Evolutionary conservation across 2,329 filamentous ascomycete species (phyloP).

Genomic region (Ophiostoma sp.): DNA sequence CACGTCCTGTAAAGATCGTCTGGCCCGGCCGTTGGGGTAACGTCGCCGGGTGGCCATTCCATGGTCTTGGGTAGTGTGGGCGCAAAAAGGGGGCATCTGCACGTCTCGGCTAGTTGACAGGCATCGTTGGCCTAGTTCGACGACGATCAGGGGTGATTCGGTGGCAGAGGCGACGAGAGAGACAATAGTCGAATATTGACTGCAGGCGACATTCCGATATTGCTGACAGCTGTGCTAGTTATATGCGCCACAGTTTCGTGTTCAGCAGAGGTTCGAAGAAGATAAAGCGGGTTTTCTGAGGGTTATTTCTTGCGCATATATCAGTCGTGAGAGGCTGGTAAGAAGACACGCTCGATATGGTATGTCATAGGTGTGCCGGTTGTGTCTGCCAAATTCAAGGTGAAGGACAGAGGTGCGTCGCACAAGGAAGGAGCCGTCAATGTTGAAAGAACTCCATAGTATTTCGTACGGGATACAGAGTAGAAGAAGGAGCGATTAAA

Average conservation of each 20-base stretch:
- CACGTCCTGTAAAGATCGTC: neutral
- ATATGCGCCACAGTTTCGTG: neutral
- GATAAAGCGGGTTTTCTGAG: neutral
- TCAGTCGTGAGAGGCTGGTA: neutral
- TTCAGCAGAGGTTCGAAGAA: neutral
- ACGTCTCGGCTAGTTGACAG: slow-evolving; percentile 14
- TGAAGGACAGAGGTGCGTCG: neutral
- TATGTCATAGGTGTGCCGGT: neutral
- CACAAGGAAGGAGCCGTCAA: neutral
- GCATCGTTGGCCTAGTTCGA: neutral
- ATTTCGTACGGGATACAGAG: no score
- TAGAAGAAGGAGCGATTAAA: neutral
- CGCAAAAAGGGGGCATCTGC: slow-evolving; percentile 4
- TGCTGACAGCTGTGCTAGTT: neutral
- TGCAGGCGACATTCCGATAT: neutral
- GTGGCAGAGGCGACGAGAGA: neutral
- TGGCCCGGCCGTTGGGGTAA: neutral
- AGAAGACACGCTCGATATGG: neutral
- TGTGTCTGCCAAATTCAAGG: neutral
- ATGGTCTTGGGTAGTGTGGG: neutral
- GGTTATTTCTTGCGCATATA: neutral
- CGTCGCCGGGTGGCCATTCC: neutral
- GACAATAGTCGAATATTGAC: neutral
- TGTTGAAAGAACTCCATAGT: neutral
- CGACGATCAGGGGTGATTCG: neutral